phyloP scores from a whole-genome alignment of 768 basidiomycete genomes.

The Suillus alpinus region DNA sequence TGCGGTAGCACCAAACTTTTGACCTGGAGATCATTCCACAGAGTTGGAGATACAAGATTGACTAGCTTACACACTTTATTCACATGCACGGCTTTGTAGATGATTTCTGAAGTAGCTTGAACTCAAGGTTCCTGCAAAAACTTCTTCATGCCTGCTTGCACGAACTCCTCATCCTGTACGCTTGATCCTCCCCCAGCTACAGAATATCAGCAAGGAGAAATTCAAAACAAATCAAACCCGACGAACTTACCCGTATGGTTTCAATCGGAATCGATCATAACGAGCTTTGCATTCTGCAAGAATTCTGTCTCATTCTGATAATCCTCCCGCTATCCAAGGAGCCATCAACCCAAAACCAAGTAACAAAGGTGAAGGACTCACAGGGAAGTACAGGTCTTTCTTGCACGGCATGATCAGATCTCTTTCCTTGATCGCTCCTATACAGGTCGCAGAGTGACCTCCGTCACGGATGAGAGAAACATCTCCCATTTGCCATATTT shows the following conservation, averaged over 20 bases:
- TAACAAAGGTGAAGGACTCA: conserved; percentile 13
- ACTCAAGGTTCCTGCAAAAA: conserved; percentile 38
- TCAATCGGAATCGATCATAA: conserved; percentile 53
- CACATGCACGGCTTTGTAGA: neutral
- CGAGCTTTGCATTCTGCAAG: conserved; percentile 41
- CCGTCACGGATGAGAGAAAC: conserved; percentile 44
- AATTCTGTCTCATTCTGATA: conserved; percentile 42
- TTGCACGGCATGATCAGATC: conserved; percentile 57
- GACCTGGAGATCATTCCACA: neutral
- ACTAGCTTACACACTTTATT: neutral
- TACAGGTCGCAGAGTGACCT: conserved; percentile 38
- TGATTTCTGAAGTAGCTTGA: neutral
- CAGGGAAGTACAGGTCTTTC: conserved; percentile 58
- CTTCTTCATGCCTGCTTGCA: conserved; percentile 37
- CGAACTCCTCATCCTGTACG: conserved; percentile 37
- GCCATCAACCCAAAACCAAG: neutral
- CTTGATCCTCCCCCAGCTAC: conserved; percentile 46
- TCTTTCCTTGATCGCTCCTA: conserved; percentile 45
- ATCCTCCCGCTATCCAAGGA: conserved; percentile 45
- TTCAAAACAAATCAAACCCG: neutral
- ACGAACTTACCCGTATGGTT: conserved; percentile 48
- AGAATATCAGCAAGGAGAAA: neutral
- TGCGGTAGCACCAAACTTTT: neutral
- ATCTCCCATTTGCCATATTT: conserved; percentile 49
- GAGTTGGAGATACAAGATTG: neutral